Base-by-base conservation (phyloP, 176 grass and related monocot genomes). In the Alopecurus myosuroides region DNA sequence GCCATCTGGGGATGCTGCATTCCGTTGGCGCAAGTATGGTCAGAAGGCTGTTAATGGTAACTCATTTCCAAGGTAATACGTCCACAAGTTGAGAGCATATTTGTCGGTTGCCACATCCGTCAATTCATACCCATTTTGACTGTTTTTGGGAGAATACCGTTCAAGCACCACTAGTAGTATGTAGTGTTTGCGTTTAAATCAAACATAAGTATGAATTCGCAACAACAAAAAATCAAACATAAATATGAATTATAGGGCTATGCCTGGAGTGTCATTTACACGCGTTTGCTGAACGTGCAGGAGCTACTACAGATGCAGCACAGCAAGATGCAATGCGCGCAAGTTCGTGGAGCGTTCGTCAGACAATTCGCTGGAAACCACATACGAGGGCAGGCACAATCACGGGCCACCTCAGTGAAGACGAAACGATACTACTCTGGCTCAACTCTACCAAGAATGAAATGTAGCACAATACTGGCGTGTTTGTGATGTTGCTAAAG, bases 21-120 rank as follows among this genome's bases (percentile, higher is more conserved):
- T 89, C 71, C 91, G 84, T 51, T 89, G 91, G 91, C 77, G 87
- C 80, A 93, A 87, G 86, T 93, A 90, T 34, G 91, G 91, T 15
- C 91, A 87, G 60, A 93, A 90, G 69, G 91, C 86, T 29, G 91
- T 93, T 11, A 93, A 93, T 60, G 87, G 91, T 2, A 93, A 90
- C 64, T 41, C 80, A 28, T 78, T 87, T 87, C 87, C 88, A 74
- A 90, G 88, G 85, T 93, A 93, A 39, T 67, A 37, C 50, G 49
- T 55, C 0, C 61, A 19, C 72, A 50, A 75, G 29, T 51, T 51
- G 26, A 75, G 72, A 81, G 10, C 20, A 29, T 25, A 68, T 4
- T 33, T 15, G 55, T 18, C 39, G 5, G 12, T 30, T 12, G 58
- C 13, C 42, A 7, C 77, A 17, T 45, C 74, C 30, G 39, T 29